These are phyloP conservation scores for Malus hybrid DNA, from an alignment of 331 rosid genomes.

Conservation along the genomic window DNA sequence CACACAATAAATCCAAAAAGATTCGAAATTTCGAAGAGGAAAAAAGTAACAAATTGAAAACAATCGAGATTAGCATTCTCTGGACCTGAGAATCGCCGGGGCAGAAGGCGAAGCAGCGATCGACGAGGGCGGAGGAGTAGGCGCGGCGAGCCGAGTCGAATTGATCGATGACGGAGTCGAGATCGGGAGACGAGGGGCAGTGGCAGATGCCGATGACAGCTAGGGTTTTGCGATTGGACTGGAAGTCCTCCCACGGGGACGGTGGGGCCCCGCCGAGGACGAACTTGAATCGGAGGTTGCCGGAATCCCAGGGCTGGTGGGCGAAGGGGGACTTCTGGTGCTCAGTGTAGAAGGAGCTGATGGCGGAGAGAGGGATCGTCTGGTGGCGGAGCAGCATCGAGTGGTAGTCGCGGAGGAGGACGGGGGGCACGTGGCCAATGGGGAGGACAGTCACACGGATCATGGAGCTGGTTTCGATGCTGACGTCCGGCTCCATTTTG, in stretches of 20 bases:
- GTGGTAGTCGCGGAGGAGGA: constrained; percentile 58
- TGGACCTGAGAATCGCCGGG: constrained; percentile 84
- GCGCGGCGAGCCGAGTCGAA: constrained; percentile 46
- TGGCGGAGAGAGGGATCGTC: constrained; percentile 76
- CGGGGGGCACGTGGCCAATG: constrained; percentile 63
- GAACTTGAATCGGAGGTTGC: constrained; percentile 77
- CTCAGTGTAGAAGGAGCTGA: constrained; percentile 82
- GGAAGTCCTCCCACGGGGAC: constrained; percentile 96
- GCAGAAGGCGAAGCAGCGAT: constrained; percentile 85
- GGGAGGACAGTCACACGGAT: constrained; percentile 91
- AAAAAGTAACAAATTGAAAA: background rate
- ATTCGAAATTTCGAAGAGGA: background rate
- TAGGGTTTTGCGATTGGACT: constrained; percentile 82
- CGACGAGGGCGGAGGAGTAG: constrained; percentile 67
- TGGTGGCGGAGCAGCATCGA: constrained; percentile 78
- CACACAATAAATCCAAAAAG: background rate
- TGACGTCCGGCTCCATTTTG: constrained; percentile 88
- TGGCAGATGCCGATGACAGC: constrained; percentile 81
- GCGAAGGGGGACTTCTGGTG: constrained; percentile 95
- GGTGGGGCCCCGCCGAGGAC: constrained; percentile 80
- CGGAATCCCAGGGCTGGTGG: constrained; percentile 89
- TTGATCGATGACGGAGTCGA: constrained; percentile 38
- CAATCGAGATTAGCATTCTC: background rate
- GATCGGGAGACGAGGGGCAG: constrained; percentile 93
- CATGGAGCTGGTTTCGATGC: constrained; percentile 80